Conservation (phyloP, 1,284 basidiomycete genomes). For the Stygiomarasmius scandens region DNA sequence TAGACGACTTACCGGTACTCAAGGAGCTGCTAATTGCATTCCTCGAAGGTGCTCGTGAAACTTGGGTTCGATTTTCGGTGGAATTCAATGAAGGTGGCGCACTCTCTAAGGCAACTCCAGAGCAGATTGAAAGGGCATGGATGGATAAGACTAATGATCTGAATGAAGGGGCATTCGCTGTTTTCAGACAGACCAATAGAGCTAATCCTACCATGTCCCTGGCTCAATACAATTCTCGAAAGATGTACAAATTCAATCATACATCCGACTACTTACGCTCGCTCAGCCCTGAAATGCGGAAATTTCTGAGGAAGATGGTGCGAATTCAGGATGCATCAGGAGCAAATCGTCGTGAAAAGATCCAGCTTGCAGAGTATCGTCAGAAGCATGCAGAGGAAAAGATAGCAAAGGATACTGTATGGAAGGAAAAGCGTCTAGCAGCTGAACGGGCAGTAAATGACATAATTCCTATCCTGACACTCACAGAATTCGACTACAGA, state of each 20-base stretch:
- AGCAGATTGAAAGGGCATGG: constrained; percentile 16
- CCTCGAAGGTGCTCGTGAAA: constrained; percentile 3
- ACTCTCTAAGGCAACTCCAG: constrained; percentile 8
- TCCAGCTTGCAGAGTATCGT: constrained; percentile 9
- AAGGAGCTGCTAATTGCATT: constrained; percentile 1
- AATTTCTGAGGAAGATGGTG: constrained; percentile 8
- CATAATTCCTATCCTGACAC: constrained; percentile 2
- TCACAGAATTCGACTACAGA: constrained; percentile 14
- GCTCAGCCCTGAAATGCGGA: constrained; percentile 6
- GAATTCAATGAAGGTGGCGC: constrained; percentile 8
- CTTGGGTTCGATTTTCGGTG: constrained; percentile 12
- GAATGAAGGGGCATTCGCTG: constrained; percentile 15
- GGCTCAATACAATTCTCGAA: constrained; percentile 16
- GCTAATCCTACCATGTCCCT: constrained; percentile 13
- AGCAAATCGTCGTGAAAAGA: constrained; percentile 6
- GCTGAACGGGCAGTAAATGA: not conserved
- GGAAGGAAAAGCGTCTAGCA: constrained; percentile 6
- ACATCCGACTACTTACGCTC: constrained; percentile 11
- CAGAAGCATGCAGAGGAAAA: constrained; percentile 6
- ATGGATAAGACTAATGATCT: constrained; percentile 20
- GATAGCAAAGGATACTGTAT: not conserved
- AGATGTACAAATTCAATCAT: constrained; percentile 20
- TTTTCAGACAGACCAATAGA: not conserved
- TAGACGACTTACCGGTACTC: constrained; percentile 5
- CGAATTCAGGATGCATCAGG: constrained; percentile 14